Evolutionary conservation across 2,329 filamentous ascomycete genomes (phyloP).

Genomic region (Pseudocercospora eumusae): DNA sequence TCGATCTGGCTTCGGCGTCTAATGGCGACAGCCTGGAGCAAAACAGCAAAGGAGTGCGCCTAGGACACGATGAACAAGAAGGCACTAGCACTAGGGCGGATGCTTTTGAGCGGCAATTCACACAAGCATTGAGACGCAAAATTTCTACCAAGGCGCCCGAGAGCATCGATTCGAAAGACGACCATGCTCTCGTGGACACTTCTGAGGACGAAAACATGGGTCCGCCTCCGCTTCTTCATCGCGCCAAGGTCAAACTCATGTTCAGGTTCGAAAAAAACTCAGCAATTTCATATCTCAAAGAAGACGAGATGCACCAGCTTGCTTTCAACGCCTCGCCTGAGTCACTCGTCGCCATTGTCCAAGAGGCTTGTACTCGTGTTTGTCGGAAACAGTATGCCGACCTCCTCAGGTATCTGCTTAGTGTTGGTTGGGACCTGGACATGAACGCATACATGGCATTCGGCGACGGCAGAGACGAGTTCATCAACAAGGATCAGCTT

Average conservation of each 20-base stretch:
- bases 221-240: not conserved
- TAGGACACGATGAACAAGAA: not conserved
- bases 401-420: not conserved
- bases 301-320: not conserved
- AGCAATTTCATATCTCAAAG: not conserved
- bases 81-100: not conserved
- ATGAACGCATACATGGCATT: not conserved
- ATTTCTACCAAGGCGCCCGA: not conserved
- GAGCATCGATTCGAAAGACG: too few relatives aligned
- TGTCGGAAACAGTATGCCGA: not conserved
- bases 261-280: not conserved
- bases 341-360: not conserved
- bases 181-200: not conserved
- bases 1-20: not conserved
- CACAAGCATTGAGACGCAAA: not conserved
- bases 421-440: not conserved
- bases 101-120: not conserved
- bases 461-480: conserved; percentile 2
- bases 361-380: not conserved
- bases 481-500: not conserved
- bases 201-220: not conserved
- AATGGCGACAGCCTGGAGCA: not conserved
- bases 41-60: not conserved
- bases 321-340: not conserved
- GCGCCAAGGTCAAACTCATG: not conserved